A percentile compares a stretch with the other conserved stretches of the same genome.
phyloP scores from a whole-genome alignment of 768 basidiomycete species.

The Mycena kentingensis region DNA sequence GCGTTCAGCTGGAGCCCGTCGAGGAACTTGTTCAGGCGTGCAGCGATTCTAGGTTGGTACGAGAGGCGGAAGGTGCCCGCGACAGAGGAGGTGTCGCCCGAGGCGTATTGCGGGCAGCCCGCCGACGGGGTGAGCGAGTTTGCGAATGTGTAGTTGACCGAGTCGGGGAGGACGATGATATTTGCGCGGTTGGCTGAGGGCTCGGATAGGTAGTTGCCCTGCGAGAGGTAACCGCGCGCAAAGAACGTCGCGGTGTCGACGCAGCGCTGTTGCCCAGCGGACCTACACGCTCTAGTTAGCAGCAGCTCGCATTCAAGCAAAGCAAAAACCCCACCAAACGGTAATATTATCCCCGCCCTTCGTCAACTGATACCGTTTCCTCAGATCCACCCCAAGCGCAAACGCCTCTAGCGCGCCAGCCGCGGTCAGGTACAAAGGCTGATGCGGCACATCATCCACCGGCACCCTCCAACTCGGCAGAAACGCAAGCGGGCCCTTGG shows the following conservation, averaged over 20 bases:
- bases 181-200: slow-evolving; percentile 35
- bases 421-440: slow-evolving; percentile 41
- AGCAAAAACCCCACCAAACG: slow-evolving; percentile 35
- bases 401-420: slow-evolving; percentile 44
- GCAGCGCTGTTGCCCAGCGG: slow-evolving; percentile 43
- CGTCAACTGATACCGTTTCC: slow-evolving; percentile 43
- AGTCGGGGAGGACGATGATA: slow-evolving; percentile 41
- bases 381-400: slow-evolving; percentile 39
- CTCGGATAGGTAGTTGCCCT: slow-evolving; percentile 40
- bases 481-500: slow-evolving; percentile 40
- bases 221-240: slow-evolving; percentile 43
- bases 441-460: slow-evolving; percentile 40
- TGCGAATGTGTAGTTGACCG: slow-evolving; percentile 44
- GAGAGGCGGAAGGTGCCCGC: slow-evolving; percentile 34
- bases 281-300: slow-evolving; percentile 30
- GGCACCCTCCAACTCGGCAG: slow-evolving; percentile 44
- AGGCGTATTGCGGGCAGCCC: slow-evolving; percentile 38
- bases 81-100: slow-evolving; percentile 31
- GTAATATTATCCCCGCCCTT: slow-evolving; percentile 43
- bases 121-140: slow-evolving; percentile 45
- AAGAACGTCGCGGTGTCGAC: slow-evolving; percentile 45
- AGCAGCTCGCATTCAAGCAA: neutral
- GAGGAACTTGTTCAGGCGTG: slow-evolving; percentile 38
- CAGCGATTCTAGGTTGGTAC: slow-evolving; percentile 37
- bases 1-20: slow-evolving; percentile 36